A percentile compares a stretch with the other conserved stretches of the same genome.
These are phyloP conservation scores for Cadophora sp. DNA, from an alignment of 2,329 filamentous ascomycete species.

Conservation along the genomic window DNA sequence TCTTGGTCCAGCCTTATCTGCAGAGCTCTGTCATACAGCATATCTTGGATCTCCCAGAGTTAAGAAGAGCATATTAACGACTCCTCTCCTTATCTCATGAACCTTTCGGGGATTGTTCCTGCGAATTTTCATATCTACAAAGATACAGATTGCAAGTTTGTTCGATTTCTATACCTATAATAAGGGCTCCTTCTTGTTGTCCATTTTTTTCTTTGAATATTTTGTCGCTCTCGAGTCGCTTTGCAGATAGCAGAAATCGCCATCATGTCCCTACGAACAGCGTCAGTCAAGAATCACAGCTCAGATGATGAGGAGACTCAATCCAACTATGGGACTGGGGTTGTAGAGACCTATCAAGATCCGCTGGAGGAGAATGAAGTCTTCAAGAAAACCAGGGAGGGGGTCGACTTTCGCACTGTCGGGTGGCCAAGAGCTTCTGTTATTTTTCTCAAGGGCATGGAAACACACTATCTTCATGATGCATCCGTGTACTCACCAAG, in stretches of 20 bases:
- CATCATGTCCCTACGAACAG: constrained; percentile 31
- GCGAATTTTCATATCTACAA: neutral
- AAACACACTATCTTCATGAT: constrained; percentile 4
- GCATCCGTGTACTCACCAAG: constrained; percentile 3
- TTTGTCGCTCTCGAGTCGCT: neutral
- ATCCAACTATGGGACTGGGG: constrained; percentile 26
- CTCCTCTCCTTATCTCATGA: neutral
- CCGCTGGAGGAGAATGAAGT: constrained; percentile 47
- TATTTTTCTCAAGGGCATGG: constrained; percentile 51
- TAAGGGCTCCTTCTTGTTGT: neutral
- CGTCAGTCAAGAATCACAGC: constrained; percentile 32
- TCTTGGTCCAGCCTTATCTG: neutral
- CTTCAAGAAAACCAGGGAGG: constrained; percentile 52
- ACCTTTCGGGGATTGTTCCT: neutral
- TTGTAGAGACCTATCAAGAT: constrained; percentile 36
- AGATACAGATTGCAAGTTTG: neutral
- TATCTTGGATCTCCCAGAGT: neutral
- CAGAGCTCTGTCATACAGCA: neutral
- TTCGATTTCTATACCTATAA: neutral
- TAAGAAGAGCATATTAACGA: neutral
- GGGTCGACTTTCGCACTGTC: constrained; percentile 56
- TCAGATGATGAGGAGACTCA: constrained; percentile 34
- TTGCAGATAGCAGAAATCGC: neutral
- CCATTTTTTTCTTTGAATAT: neutral
- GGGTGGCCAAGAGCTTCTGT: constrained; percentile 55